A percentile compares a stretch with the other conserved stretches of the same genome.
Evolutionary conservation across 2,329 filamentous ascomycete genomes (phyloP).

Genomic region (Fusarium sororula): DNA sequence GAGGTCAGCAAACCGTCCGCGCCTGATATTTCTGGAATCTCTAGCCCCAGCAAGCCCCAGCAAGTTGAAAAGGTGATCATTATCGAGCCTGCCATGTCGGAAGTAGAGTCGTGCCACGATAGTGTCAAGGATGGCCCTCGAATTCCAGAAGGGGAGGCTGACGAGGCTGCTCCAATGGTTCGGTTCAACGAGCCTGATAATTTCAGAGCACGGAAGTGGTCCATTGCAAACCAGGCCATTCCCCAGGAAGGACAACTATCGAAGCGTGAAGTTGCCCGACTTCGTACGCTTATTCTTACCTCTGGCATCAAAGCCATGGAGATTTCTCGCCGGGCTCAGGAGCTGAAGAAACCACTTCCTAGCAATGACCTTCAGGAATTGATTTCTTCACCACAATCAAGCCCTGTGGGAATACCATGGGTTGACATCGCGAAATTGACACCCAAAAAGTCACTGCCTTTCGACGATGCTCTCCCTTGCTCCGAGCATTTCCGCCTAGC

Average conservation of each 20-base stretch:
- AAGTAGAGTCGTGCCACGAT: slow-evolving; percentile 49
- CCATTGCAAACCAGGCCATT: slow-evolving; percentile 56
- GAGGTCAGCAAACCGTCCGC: slow-evolving; percentile 60
- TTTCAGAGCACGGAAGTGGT: slow-evolving; percentile 57
- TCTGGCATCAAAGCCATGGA: slow-evolving; percentile 92
- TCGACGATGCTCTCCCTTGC: slow-evolving; percentile 50
- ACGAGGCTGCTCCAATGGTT: slow-evolving; percentile 45
- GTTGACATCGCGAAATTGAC: slow-evolving; percentile 55
- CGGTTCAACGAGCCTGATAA: slow-evolving; percentile 36
- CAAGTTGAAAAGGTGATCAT: slow-evolving; percentile 21
- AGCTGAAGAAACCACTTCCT: slow-evolving; percentile 50
- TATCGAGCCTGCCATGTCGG: slow-evolving; percentile 50
- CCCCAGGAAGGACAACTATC: slow-evolving; percentile 56
- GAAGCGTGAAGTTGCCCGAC: slow-evolving; percentile 81
- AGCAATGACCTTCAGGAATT: slow-evolving; percentile 23
- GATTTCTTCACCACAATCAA: slow-evolving; percentile 35
- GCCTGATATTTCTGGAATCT: slow-evolving; percentile 57
- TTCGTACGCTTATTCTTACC: slow-evolving; percentile 78
- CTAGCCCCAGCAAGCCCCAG: slow-evolving; percentile 50
- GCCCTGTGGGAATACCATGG: slow-evolving; percentile 48
- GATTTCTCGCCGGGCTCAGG: slow-evolving; percentile 73
- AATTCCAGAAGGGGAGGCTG: slow-evolving; percentile 49
- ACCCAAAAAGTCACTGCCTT: slow-evolving; percentile 46
- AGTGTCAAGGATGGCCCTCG: slow-evolving; percentile 44
- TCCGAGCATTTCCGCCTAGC: slow-evolving; percentile 61